These are phyloP conservation scores for Lactarius quietus DNA, from an alignment of 768 basidiomycete species.

Conservation along the genomic window DNA sequence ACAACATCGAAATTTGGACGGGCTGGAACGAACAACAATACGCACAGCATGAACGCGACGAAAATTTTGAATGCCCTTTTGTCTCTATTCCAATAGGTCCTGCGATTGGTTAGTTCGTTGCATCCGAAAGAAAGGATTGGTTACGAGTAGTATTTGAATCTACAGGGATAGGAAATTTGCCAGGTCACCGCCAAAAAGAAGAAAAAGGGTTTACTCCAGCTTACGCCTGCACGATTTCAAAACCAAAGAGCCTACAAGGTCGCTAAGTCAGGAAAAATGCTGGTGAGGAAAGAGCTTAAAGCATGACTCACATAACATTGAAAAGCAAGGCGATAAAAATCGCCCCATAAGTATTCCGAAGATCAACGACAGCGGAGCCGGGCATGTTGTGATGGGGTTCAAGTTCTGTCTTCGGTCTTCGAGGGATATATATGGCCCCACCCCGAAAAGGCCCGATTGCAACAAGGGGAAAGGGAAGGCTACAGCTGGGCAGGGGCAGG, in stretches of 20 bases:
- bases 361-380: neutral
- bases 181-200: neutral
- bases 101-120: neutral
- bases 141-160: conserved; percentile 1
- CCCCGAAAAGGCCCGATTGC: too few relatives aligned
- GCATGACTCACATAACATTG: conserved; percentile 2
- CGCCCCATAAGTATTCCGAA: conserved; percentile 1
- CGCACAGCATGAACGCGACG: conserved; percentile 1
- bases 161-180: neutral
- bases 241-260: too few relatives aligned
- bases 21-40: neutral
- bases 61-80: neutral
- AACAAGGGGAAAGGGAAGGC: too few relatives aligned
- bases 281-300: neutral
- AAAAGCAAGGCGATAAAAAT: conserved; percentile 6
- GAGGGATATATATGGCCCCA: too few relatives aligned
- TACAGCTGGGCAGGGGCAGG: too few relatives aligned
- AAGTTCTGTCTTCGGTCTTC: too few relatives aligned
- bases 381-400: too few relatives aligned
- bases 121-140: neutral
- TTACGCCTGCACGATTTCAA: conserved; percentile 5
- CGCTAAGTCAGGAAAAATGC: neutral
- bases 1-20: too few relatives aligned
- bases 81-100: too few relatives aligned
- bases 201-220: neutral